phyloP scores from a whole-genome alignment of 805 yeast species.

The Kodamaea lidongshanica region DNA sequence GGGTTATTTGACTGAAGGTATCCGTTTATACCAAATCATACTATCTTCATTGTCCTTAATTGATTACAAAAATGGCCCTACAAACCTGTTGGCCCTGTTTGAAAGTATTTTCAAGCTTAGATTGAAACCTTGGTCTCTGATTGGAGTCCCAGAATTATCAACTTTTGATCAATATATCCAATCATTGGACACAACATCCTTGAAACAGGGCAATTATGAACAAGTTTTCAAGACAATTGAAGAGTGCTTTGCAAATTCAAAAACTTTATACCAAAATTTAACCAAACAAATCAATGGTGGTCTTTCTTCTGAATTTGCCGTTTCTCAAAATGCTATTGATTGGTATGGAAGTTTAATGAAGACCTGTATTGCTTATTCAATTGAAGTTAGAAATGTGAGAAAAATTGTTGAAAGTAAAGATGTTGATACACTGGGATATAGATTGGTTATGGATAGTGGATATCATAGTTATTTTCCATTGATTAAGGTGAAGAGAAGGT shows the following conservation, averaged over 20 bases:
- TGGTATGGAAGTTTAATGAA: conserved; percentile 18
- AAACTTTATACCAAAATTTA: conserved; percentile 1
- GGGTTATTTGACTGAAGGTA: conserved; percentile 16
- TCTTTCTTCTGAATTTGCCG: conserved; percentile 4
- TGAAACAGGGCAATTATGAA: conserved; percentile 6
- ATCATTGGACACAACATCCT: conserved; percentile 11
- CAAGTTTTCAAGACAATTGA: conserved; percentile 8
- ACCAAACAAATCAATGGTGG: conserved; percentile 3
- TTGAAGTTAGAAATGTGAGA: conserved; percentile 10
- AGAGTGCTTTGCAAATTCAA: conserved; percentile 7
- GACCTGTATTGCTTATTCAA: conserved; percentile 13
- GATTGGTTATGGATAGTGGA: conserved; percentile 13
- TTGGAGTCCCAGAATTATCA: conserved; percentile 72
- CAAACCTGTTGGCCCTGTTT: conserved; percentile 15
- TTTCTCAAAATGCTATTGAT: conserved; percentile 4
- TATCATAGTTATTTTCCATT: conserved; percentile 23
- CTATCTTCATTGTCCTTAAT: conserved; percentile 16
- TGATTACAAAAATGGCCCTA: conserved; percentile 22
- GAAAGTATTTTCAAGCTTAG: conserved; percentile 40
- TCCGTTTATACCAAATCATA: conserved; percentile 13
- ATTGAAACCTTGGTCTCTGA: conserved; percentile 72
- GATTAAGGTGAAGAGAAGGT: conserved; percentile 7
- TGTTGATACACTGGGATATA: conserved; percentile 2
- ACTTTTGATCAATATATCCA: conserved; percentile 33
- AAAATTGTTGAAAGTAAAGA: conserved; percentile 7